phyloP scores from a whole-genome alignment of 2,329 filamentous ascomycete genomes.

The Huntiella abstrusa region DNA sequence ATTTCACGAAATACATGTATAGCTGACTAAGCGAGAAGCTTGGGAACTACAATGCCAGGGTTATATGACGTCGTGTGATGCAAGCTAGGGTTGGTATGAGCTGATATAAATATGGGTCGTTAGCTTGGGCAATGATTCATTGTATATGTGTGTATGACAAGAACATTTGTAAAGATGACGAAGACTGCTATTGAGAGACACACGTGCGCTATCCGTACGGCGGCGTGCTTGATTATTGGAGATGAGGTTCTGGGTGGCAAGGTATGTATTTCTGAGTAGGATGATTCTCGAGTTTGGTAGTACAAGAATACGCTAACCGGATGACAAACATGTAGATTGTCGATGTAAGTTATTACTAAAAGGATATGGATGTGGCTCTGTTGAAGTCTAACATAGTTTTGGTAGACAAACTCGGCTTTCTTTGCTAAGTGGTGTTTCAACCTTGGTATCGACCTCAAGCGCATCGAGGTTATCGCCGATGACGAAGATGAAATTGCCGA shows the following conservation, averaged over 20 bases:
- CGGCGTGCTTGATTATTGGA: conserved; percentile 87
- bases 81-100: no score
- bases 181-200: conserved; percentile 29
- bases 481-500: conserved; percentile 83
- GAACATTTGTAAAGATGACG: no score
- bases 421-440: conserved; percentile 47
- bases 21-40: no score
- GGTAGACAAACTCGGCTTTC: conserved; percentile 34
- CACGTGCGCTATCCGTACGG: conserved; percentile 61
- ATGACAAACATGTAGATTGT: background rate
- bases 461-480: conserved; percentile 84
- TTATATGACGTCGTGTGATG: no score
- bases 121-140: no score
- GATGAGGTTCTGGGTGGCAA: conserved; percentile 93
- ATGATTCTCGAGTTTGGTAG: background rate
- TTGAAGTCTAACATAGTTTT: background rate
- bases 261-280: conserved; percentile 28
- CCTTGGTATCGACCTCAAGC: conserved; percentile 50
- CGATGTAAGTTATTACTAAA: conserved; percentile 7
- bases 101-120: no score
- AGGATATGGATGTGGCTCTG: background rate
- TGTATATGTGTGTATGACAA: no score
- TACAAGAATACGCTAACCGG: conserved; percentile 1
- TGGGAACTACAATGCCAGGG: no score
- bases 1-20: no score